These are phyloP conservation scores for Mycena metata DNA, from an alignment of 768 basidiomycete species.

Conservation along the genomic window DNA sequence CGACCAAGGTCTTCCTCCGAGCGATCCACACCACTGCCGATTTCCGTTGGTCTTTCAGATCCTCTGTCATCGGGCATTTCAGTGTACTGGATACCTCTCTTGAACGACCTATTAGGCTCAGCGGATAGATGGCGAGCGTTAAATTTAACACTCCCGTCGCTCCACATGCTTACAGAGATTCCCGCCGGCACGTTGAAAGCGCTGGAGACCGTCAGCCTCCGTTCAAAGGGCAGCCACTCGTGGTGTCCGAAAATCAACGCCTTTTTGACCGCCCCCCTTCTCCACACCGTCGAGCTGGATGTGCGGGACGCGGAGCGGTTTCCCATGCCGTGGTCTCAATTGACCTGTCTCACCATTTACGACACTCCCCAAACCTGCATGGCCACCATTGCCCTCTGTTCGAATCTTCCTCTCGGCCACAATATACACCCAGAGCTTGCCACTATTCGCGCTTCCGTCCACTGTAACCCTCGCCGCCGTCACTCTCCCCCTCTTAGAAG, in stretches of 20 bases:
- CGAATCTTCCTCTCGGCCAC: slow-evolving; percentile 3
- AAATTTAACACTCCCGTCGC: background rate
- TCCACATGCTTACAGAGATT: background rate
- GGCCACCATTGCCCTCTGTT: slow-evolving; percentile 14
- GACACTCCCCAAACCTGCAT: background rate
- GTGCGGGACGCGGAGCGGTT: background rate
- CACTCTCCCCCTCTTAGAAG: background rate
- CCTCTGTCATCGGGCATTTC: no score
- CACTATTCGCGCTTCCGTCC: background rate
- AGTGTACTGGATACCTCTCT: background rate
- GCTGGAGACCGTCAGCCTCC: slow-evolving; percentile 8
- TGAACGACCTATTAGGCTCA: slow-evolving; percentile 1
- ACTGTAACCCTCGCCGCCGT: background rate
- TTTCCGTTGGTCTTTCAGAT: background rate
- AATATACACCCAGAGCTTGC: background rate
- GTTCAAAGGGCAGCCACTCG: background rate
- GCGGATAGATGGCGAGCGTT: slow-evolving; percentile 10
- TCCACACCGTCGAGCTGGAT: slow-evolving; percentile 5
- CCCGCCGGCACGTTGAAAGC: slow-evolving; percentile 1
- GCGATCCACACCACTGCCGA: slow-evolving; percentile 14
- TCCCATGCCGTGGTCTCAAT: slow-evolving; percentile 26
- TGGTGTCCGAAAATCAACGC: background rate
- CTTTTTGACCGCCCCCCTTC: slow-evolving; percentile 17
- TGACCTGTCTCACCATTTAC: background rate
- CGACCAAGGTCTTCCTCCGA: slow-evolving; percentile 18